These are phyloP conservation scores for Chondrostereum purpureum DNA, from an alignment of 1,284 basidiomycete genomes.

Conservation along the genomic window DNA sequence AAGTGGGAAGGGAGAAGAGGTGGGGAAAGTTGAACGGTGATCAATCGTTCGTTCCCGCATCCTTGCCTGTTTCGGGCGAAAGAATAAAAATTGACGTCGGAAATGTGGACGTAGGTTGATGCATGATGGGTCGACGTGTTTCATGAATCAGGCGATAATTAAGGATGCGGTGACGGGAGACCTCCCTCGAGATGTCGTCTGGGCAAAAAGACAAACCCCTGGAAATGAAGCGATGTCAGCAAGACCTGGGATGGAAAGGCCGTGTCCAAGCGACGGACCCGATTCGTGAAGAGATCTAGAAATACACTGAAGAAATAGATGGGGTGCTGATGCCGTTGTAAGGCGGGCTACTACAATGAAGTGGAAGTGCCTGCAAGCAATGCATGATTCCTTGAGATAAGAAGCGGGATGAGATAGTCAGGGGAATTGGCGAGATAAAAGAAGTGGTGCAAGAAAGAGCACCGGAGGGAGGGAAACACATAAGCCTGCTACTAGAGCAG, in stretches of 20 bases:
- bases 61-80: conserved; percentile 2
- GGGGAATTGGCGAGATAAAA: conserved; percentile 34
- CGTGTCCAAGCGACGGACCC: background rate
- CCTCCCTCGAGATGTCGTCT: background rate
- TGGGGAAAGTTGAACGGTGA: conserved; percentile 23
- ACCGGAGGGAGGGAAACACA: conserved; percentile 44
- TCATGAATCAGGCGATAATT: background rate
- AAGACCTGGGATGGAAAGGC: background rate
- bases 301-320: conserved; percentile 19
- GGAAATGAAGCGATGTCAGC: background rate
- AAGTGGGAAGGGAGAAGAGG: no score
- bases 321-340: conserved; percentile 52
- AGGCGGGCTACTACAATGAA: conserved; percentile 70
- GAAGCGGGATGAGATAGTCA: conserved; percentile 38
- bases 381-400: conserved; percentile 42
- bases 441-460: conserved; percentile 50
- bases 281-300: background rate
- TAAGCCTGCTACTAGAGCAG: conserved; percentile 36
- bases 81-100: conserved; percentile 2
- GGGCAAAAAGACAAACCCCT: no score
- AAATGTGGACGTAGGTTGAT: conserved; percentile 2
- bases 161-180: background rate
- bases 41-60: conserved; percentile 23
- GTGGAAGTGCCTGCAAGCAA: conserved; percentile 66
- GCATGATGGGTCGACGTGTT: no score